Percentiles rank a stretch among this genome's conserved stretches.
These are phyloP conservation scores for Solanum arcanum DNA, from an alignment of 257 asterid genomes.

Conservation along the genomic window DNA sequence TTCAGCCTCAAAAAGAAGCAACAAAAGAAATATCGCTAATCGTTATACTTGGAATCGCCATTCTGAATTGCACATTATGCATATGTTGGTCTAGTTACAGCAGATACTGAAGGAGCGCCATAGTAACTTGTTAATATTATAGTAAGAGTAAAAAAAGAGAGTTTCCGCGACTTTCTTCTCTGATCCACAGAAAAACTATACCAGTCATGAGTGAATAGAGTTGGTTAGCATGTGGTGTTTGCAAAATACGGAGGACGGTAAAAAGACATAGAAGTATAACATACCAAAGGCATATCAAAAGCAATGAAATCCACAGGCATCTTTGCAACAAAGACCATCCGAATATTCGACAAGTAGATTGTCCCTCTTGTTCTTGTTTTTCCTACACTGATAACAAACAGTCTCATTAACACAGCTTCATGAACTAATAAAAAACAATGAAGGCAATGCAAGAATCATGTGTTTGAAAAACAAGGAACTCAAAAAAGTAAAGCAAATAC, in stretches of 20 bases:
- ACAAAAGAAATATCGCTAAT: neutral
- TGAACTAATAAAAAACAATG: neutral
- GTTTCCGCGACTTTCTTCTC: neutral
- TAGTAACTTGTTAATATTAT: neutral
- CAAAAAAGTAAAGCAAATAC: neutral
- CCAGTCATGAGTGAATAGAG: neutral
- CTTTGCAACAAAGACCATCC: constrained; percentile 83
- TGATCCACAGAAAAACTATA: neutral
- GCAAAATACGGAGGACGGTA: neutral
- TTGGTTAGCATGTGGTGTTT: neutral
- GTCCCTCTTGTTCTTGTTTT: constrained; percentile 71
- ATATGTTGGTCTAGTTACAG: neutral
- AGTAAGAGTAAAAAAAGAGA: neutral
- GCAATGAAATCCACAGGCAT: constrained; percentile 61
- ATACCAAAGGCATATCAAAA: constrained; percentile 93
- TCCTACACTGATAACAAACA: constrained; percentile 44
- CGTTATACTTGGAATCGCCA: neutral
- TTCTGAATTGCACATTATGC: neutral
- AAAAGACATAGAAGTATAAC: constrained; percentile 7
- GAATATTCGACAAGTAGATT: constrained; percentile 82
- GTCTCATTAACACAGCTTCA: neutral
- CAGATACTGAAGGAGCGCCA: neutral
- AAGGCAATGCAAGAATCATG: neutral
- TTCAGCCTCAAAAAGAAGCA: neutral
- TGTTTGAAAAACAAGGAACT: neutral